Evolutionary conservation across 495 filamentous ascomycete genomes (phyloP).

Genomic region (Cenococcum geophilum): DNA sequence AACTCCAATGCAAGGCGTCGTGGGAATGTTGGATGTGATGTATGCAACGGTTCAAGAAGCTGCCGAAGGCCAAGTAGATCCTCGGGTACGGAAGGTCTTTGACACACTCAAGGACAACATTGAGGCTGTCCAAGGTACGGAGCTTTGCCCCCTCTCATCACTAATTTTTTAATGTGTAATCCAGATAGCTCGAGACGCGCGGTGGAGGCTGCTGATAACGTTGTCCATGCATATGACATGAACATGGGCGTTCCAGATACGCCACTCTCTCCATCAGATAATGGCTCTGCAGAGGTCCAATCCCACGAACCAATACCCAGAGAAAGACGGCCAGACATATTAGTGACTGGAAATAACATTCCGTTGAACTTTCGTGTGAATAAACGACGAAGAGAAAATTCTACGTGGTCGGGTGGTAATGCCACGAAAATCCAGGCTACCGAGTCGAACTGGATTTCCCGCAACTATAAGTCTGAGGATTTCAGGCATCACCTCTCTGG

Average conservation of each 20-base stretch:
- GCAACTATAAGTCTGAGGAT: not conserved
- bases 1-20: constrained; percentile 80
- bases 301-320: not conserved
- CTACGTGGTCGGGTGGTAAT: constrained; percentile 7
- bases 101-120: constrained; percentile 64
- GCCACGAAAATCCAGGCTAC: constrained; percentile 11
- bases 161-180: not conserved
- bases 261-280: constrained; percentile 25
- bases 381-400: constrained; percentile 33
- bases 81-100: constrained; percentile 51
- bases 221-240: constrained; percentile 81
- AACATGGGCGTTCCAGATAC: constrained; percentile 73
- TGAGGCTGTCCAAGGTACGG: constrained; percentile 64
- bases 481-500: not conserved
- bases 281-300: constrained; percentile 36
- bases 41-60: constrained; percentile 70
- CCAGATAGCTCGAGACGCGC: constrained; percentile 70
- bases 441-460: constrained; percentile 11
- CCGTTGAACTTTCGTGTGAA: constrained; percentile 24
- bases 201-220: constrained; percentile 77
- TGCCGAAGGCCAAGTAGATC: constrained; percentile 49
- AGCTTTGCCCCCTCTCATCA: constrained; percentile 7
- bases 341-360: constrained; percentile 33
- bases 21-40: constrained; percentile 84
- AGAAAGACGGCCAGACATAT: constrained; percentile 34